These are phyloP conservation scores for Paraurostyla sp. DNA, from an alignment of 73 alveolate genomes.

Conservation along the genomic window DNA sequence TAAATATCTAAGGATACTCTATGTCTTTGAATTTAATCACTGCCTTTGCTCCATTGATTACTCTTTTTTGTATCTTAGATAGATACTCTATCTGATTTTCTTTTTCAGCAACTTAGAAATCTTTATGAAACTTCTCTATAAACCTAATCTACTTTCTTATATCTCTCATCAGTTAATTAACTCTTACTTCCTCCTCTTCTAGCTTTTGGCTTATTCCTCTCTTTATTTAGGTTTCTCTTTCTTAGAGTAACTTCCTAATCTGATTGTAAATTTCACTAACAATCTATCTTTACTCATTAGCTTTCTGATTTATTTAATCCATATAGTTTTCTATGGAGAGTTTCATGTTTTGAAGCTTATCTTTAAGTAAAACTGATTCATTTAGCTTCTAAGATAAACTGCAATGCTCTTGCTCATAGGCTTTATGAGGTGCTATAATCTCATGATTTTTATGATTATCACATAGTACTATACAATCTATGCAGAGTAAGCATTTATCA, in stretches of 20 bases:
- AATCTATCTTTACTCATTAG: neutral
- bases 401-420: neutral
- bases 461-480: constrained; percentile 73
- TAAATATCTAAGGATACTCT: neutral
- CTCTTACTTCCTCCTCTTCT: neutral
- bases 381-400: neutral
- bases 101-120: neutral
- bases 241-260: neutral
- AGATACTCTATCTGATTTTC: constrained; percentile 1
- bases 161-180: neutral
- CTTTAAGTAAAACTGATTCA: neutral
- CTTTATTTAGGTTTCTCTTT: neutral
- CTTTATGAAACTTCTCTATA: neutral
- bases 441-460: constrained; percentile 66
- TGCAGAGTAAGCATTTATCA: constrained; percentile 76
- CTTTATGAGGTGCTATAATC: neutral
- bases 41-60: neutral
- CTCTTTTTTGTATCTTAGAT: neutral
- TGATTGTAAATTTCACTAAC: neutral
- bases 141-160: neutral
- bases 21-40: neutral
- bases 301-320: neutral
- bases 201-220: neutral
- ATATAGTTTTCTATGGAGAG: neutral
- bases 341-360: neutral